These are phyloP conservation scores for Cyphellophora europaea DNA, from an alignment of 2,329 filamentous ascomycete genomes.

Conservation along the genomic window DNA sequence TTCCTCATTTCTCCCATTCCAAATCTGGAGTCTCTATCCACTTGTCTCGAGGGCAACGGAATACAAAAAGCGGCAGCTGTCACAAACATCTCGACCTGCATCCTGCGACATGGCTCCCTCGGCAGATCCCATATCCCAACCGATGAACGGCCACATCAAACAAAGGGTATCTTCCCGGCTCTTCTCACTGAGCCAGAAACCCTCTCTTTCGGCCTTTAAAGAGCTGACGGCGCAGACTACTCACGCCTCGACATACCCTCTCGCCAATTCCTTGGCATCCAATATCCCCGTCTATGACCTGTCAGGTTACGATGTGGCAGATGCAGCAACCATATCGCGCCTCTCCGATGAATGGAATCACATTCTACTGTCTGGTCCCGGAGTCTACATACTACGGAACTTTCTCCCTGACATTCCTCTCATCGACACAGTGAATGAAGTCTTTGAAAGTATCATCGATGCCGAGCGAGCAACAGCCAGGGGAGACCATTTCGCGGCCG, in stretches of 20 bases:
- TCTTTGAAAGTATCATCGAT: conserved; percentile 41
- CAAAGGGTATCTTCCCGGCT: too few relatives aligned
- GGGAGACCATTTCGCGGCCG: conserved; percentile 53
- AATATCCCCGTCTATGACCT: conserved; percentile 51
- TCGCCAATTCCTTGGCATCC: conserved; percentile 33
- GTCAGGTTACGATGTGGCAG: conserved; percentile 26
- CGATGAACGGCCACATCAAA: too few relatives aligned
- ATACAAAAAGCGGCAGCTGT: too few relatives aligned
- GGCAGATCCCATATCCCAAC: too few relatives aligned
- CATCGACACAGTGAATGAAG: conserved; percentile 38
- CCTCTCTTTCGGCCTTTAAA: conserved; percentile 36
- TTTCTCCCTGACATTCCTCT: conserved; percentile 39
- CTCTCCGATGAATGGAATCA: conserved; percentile 55
- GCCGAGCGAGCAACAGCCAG: conserved; percentile 28
- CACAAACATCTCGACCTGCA: too few relatives aligned
- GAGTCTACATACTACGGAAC: conserved; percentile 48
- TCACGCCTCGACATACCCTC: conserved; percentile 36
- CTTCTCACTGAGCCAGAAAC: conserved; percentile 18
- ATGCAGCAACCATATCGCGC: too few relatives aligned
- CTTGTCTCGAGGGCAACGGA: too few relatives aligned
- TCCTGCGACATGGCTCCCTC: too few relatives aligned
- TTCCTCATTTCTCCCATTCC: too few relatives aligned
- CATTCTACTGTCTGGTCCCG: conserved; percentile 47
- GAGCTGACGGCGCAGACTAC: conserved; percentile 36
- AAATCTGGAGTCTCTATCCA: too few relatives aligned